A percentile compares a stretch with the other conserved stretches of the same genome.
Conservation (phyloP, 768 basidiomycete species). For the Hirschioporus abietinus region DNA sequence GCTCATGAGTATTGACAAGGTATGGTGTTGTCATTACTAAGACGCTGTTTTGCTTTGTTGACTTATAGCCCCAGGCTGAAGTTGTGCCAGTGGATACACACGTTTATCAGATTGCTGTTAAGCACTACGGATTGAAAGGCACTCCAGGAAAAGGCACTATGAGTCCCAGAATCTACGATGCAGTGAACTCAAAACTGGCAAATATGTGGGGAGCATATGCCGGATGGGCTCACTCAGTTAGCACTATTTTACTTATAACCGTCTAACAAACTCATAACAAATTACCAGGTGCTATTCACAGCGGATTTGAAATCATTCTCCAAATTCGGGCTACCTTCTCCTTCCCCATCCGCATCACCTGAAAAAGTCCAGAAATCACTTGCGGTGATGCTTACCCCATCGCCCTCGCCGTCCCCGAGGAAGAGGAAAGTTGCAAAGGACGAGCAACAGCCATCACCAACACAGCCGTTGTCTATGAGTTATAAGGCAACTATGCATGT, state of each 20-base stretch:
- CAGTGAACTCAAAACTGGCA: constrained; percentile 56
- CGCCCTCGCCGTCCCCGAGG: constrained; percentile 28
- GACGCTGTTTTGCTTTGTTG: neutral
- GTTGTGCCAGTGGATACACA: constrained; percentile 96
- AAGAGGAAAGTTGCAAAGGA: constrained; percentile 17
- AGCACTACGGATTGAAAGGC: constrained; percentile 65
- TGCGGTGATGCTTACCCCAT: constrained; percentile 21
- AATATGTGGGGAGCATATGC: constrained; percentile 78
- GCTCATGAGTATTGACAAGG: constrained; percentile 91
- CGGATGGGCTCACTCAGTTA: constrained; percentile 86
- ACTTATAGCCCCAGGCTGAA: constrained; percentile 48
- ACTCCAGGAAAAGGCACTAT: constrained; percentile 49
- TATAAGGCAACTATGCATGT: neutral
- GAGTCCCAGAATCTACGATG: constrained; percentile 73
- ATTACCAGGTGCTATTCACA: constrained; percentile 61
- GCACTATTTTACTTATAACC: constrained; percentile 15
- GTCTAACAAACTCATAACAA: neutral
- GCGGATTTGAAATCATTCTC: constrained; percentile 69
- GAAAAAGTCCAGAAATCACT: constrained; percentile 14
- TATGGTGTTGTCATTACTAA: constrained; percentile 24
- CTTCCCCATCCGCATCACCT: constrained; percentile 16
- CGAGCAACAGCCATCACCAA: neutral
- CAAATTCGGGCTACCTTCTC: constrained; percentile 41
- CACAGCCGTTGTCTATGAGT: neutral
- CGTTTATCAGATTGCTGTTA: constrained; percentile 82